Base-by-base conservation (phyloP, 2,329 filamentous ascomycete species). In the Fusarium xylarioides region DNA sequence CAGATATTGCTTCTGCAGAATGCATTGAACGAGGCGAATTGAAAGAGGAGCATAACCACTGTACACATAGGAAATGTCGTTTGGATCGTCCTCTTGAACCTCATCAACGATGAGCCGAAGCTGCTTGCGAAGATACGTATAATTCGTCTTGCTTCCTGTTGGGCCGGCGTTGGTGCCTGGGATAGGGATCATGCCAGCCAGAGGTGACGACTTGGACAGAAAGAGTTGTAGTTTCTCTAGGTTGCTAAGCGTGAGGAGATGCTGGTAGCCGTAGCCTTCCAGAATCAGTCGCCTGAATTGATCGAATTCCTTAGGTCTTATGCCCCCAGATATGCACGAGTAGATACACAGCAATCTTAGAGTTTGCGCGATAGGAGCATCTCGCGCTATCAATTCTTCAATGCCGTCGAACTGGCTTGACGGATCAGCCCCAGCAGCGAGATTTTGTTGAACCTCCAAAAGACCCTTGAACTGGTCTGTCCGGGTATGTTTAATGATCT, bases 11-110 rank as follows among this genome's bases (percentile, higher is more conserved):
- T 99, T 99, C 81, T 98, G 95, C 53, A 99, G 84, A 55, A 98
- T 89, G 79, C 94, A 96, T 82, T 99, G 97, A 11, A 99, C 92
- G 9, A 99, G 89, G 21, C 96, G 91, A 60, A 98, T 90, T 49
- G 94, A 97, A 18, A 99, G 88, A 0, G 96, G 97, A 9, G 97
- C 96, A 80, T 98, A 99, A 58, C 96, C 97, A 73, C 94, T 97
- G 83, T 98, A 99, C 16, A 98, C 95, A 78, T 99, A 99, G n/a
- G 95, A 93, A 69, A 98, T 92, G 77, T 99, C 96, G 77, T 96
- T 93, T 6, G 96, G 96, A 52, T 97, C 93, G 66, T 96, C 91
- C 82, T 99, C 96, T 79, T 97, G 95, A 43, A 99, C 95, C 80
- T 98, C 96, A 80, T 99, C 96, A 63, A 98, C 92, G 79, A 98